Evolutionary conservation across 768 basidiomycete species (phyloP), one percentile per base, ranked within the genome.

Genomic region (Trametes gibbosa): DNA sequence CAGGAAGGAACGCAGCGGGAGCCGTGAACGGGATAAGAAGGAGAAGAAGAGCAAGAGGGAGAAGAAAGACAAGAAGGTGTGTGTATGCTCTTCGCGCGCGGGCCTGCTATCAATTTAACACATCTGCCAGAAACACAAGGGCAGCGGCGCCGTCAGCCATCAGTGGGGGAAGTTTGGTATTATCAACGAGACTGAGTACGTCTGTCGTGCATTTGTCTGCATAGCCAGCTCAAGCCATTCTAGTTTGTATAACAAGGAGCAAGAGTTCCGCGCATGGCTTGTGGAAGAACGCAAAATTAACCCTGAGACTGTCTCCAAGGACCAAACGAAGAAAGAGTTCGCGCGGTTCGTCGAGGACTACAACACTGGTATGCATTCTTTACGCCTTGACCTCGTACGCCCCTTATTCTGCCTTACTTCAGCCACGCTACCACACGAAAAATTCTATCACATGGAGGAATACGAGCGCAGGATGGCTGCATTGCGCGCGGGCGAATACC

Each of bases 401-500:
- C 29, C 6, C 45, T 37, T 2, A 32, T 17, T 43, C 35, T 35
- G 35, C 12, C 5, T 21, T n/a, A 8, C 13, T 42, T 17, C 59
- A 94, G 94, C 93, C 14, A 97, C 95, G 3, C 79, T 97, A 2
- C 92, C 95, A 10, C 90, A 96, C 67, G 93, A 95, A 71, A 97
- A 97, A 71, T 97, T 95, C 72, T 96, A 96, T 72, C 84, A 95
- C 68, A 92, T 95, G 82, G 85, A 84, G 54, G 81, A 83, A 5
- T 94, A 93, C 70, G 92, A 95, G 60, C 78, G 78, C 21, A 86
- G 92, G 47, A 96, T 96, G 95, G 72, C 82, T 37, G 85, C 91
- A 21, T 75, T 96, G 49, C 85, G 93, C 45, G 79, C 85, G n/a
- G 95, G 95, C 39, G 92, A 90, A 64, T 88, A 83, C 51, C 73